Base-by-base conservation (phyloP, 78 protist species). In the Dictyostelium capitatum region DNA sequence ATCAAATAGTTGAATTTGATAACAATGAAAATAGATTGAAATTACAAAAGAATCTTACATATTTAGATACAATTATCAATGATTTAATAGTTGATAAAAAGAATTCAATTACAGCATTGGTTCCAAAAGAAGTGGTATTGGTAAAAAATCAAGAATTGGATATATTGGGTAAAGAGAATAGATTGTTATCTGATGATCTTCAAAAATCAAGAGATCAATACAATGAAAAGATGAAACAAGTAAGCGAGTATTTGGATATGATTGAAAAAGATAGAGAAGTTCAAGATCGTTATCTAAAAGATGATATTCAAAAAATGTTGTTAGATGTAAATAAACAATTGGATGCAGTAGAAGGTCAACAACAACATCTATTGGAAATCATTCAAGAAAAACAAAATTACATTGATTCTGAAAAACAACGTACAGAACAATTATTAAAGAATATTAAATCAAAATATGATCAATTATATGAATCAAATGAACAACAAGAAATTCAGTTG, bases 361-460 rank as follows among this genome's bases (percentile, higher is more conserved):
- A 41, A 23, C 37, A 75, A 25, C 25, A 43, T 14, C 14, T 75
- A 25, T 9, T 41, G 51, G 32, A 75, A 3, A 23, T 41, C 12
- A 48, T 75, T n/a, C 14, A 43, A 43, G 54, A 75, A 20, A 23
- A 75, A n/a, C 81, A 75, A 48, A 15, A 75, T 2, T 25, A 19
- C 15, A 75, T 75, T 0, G 56, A 23, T 25, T 43, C 41, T 5
- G 41, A 28, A 15, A 28, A 75, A 75, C 41, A 48, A 48, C n/a
- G 51, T 12, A 75, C 62, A 7, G 56, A 43, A n/a, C 6, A 7
- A 25, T 15, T 75, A 17, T 54, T 43, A 14, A 23, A 20, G 32
- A 67, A 67, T 32, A 67, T 67, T 32, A 67, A 67, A 67, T 47
- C 19, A 75, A 64, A 75, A 50, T 75, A 75, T 48, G 81, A 75